These are phyloP conservation scores for Fusarium heterosporum DNA, from an alignment of 2,329 filamentous ascomycete genomes.

Conservation along the genomic window DNA sequence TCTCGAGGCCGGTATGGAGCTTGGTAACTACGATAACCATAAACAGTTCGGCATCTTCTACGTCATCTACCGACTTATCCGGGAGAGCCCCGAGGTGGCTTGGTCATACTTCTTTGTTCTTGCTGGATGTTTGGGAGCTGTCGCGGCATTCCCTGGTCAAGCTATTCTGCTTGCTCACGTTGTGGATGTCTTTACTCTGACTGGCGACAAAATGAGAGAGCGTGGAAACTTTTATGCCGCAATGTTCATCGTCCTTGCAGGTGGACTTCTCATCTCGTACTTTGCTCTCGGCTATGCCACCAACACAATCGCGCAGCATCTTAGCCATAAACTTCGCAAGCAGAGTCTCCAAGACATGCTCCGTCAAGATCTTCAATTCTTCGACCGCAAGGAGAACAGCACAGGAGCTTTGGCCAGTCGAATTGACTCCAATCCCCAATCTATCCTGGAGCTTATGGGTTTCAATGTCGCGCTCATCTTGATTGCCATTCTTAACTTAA, in stretches of 20 bases:
- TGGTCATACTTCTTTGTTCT: slow-evolving; percentile 53
- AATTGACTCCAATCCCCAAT: slow-evolving; percentile 54
- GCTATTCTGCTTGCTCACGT: slow-evolving; percentile 57
- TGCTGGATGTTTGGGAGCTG: slow-evolving; percentile 48
- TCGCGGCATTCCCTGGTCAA: slow-evolving; percentile 57
- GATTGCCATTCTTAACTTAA: slow-evolving; percentile 53
- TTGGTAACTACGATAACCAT: slow-evolving; percentile 53
- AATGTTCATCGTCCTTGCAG: slow-evolving; percentile 66
- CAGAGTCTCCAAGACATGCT: slow-evolving; percentile 50
- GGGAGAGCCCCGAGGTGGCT: slow-evolving; percentile 53
- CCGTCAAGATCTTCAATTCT: slow-evolving; percentile 57
- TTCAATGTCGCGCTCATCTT: slow-evolving; percentile 57
- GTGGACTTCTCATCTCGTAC: slow-evolving; percentile 59
- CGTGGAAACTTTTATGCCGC: slow-evolving; percentile 64
- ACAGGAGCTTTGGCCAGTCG: slow-evolving; percentile 53
- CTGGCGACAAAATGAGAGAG: slow-evolving; percentile 49
- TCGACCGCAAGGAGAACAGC: slow-evolving; percentile 56
- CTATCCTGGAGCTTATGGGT: slow-evolving; percentile 58
- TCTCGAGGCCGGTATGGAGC: slow-evolving; percentile 52
- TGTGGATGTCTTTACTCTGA: slow-evolving; percentile 56
- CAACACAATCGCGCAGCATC: slow-evolving; percentile 49
- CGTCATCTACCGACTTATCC: slow-evolving; percentile 51
- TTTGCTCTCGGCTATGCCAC: slow-evolving; percentile 53
- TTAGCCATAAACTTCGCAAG: slow-evolving; percentile 44
- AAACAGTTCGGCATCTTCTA: slow-evolving; percentile 48